These are phyloP conservation scores for Breynia disticha DNA, from an alignment of 441 rosid species.

Conservation along the genomic window DNA sequence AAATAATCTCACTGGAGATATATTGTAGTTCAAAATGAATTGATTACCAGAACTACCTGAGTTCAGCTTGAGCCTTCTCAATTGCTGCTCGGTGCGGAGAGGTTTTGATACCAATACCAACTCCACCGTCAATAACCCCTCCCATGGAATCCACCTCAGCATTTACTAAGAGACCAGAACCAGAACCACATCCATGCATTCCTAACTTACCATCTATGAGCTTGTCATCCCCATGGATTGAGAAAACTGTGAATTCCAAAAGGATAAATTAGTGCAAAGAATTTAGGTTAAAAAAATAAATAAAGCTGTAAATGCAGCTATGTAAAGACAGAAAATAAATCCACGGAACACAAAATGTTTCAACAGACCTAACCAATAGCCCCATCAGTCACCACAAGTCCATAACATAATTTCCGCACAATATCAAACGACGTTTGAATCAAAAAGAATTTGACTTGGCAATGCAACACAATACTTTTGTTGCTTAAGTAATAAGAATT, in stretches of 20 bases:
- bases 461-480: not conserved
- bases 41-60: conserved; percentile 48
- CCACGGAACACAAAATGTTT: not conserved
- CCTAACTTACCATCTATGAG: conserved; percentile 33
- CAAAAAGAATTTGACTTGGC: not conserved
- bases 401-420: not conserved
- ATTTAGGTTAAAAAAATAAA: conserved; percentile 3
- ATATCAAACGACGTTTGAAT: not conserved
- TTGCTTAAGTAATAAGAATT: not conserved
- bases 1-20: not conserved
- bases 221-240: conserved; percentile 33
- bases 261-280: conserved; percentile 9
- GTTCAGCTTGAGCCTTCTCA: conserved; percentile 95
- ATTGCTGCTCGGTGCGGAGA: conserved; percentile 86
- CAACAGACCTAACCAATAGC: not conserved
- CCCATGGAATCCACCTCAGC: conserved; percentile 99
- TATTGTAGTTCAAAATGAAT: conserved; percentile 8
- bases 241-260: conserved; percentile 16
- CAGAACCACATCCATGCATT: conserved; percentile 77
- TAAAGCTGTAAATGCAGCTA: conserved; percentile 4
- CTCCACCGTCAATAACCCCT: conserved; percentile 94
- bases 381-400: not conserved
- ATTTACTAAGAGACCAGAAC: conserved; percentile 61
- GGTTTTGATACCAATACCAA: conserved; percentile 80
- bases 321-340: not conserved